Percentiles rank a stretch among this genome's conserved stretches.
phyloP scores from a whole-genome alignment of 2,329 filamentous ascomycete genomes.

The Samsoniella hepiali region DNA sequence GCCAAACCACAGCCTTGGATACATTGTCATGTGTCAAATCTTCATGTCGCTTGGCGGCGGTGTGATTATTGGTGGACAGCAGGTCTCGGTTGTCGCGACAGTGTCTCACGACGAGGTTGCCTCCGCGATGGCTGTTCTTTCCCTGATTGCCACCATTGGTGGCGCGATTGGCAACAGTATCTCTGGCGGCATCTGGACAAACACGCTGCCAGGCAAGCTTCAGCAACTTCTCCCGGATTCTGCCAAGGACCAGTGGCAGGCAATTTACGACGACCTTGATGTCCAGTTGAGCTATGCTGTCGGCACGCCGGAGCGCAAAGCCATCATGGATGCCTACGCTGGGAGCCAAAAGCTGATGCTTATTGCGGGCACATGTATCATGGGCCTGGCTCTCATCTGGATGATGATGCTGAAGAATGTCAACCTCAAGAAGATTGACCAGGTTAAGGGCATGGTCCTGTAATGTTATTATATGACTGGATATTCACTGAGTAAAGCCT shows the following conservation, averaged over 20 bases:
- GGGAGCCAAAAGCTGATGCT: slow-evolving; percentile 43
- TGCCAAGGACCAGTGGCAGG: slow-evolving; percentile 34
- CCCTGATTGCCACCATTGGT: slow-evolving; percentile 31
- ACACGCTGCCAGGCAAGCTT: slow-evolving; percentile 37
- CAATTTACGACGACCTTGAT: slow-evolving; percentile 38
- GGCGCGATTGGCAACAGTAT: slow-evolving; percentile 32
- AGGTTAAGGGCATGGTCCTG: slow-evolving; percentile 28
- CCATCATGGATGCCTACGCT: slow-evolving; percentile 45
- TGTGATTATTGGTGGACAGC: slow-evolving; percentile 28
- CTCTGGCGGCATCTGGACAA: slow-evolving; percentile 34
- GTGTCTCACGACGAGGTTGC: slow-evolving; percentile 33
- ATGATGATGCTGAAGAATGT: slow-evolving; percentile 31
- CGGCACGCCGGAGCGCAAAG: slow-evolving; percentile 39
- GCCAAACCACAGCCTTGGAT: slow-evolving; percentile 30
- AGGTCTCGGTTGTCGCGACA: slow-evolving; percentile 34
- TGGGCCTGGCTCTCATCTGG: slow-evolving; percentile 28
- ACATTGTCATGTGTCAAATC: slow-evolving; percentile 38
- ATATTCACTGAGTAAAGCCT: neutral
- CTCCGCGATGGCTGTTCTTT: slow-evolving; percentile 32
- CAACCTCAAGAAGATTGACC: slow-evolving; percentile 30
- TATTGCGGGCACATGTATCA: slow-evolving; percentile 33
- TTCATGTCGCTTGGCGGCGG: slow-evolving; percentile 33
- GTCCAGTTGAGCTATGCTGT: slow-evolving; percentile 39
- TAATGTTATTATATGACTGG: neutral
- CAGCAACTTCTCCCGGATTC: slow-evolving; percentile 37